A percentile compares a stretch with the other conserved stretches of the same genome.
Evolutionary conservation across 208 protist species (phyloP).

Genomic region (Leishmania aethiopica): DNA sequence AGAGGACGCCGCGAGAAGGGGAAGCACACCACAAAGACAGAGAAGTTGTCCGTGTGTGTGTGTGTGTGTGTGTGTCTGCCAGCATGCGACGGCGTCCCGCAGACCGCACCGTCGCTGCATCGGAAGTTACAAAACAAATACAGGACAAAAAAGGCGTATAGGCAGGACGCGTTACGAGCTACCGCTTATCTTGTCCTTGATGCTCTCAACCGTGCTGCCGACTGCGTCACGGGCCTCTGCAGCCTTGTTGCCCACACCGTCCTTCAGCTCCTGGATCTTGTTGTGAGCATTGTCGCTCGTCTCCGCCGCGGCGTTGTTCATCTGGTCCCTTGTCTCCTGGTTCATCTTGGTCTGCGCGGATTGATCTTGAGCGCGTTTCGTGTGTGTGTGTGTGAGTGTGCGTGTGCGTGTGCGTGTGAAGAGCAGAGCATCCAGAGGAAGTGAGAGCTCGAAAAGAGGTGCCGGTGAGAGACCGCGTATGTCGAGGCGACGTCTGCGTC

Average conservation of each 20-base stretch:
- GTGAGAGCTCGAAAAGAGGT: not conserved
- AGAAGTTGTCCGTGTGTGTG: not conserved
- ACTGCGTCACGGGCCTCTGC: not conserved
- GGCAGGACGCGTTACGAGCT: not conserved
- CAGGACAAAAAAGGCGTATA: not conserved
- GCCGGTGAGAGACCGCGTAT: not conserved
- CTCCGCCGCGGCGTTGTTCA: conserved; percentile 8
- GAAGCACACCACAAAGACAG: not conserved
- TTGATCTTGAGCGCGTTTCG: not conserved
- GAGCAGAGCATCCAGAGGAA: not conserved
- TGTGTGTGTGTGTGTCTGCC: not conserved
- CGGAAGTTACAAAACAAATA: not conserved
- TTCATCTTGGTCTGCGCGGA: conserved; percentile 3
- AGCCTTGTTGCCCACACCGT: not conserved
- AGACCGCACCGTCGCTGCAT: not conserved
- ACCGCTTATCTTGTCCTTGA: not conserved
- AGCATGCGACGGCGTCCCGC: not conserved
- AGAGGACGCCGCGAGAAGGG: not conserved
- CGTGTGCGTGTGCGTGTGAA: not conserved
- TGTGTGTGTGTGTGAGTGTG: not conserved
- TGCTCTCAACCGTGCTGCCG: not conserved
- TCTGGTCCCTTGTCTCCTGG: conserved; percentile 7
- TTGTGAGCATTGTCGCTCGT: not conserved
- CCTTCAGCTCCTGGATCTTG: conserved; percentile 6
- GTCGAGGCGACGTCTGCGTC: not conserved